These are phyloP conservation scores for Backusella mclennaniae DNA, from an alignment of 192 early-diverging fungal species.

Conservation along the genomic window DNA sequence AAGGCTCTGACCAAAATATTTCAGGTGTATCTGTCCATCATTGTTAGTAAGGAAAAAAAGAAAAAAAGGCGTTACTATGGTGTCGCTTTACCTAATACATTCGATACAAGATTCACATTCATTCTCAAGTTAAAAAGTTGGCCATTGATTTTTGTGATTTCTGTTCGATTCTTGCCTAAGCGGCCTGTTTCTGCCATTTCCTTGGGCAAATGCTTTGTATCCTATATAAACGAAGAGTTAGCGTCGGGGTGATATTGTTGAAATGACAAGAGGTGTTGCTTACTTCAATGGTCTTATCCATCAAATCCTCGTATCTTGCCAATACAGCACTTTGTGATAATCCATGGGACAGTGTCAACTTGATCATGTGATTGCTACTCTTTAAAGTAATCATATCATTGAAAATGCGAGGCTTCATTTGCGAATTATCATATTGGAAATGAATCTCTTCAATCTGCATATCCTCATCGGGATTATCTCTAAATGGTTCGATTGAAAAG, in stretches of 20 bases:
- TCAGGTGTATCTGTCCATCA: slow-evolving; percentile 61
- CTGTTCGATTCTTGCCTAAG: slow-evolving; percentile 44
- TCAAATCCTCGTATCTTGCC: slow-evolving; percentile 57
- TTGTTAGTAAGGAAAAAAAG: background rate
- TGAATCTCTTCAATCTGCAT: slow-evolving; percentile 76
- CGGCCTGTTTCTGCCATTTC: slow-evolving; percentile 56
- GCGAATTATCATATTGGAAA: slow-evolving; percentile 74
- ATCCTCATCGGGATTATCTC: slow-evolving; percentile 44
- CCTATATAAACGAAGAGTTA: slow-evolving; percentile 6
- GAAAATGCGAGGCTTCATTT: slow-evolving; percentile 69
- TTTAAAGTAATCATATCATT: slow-evolving; percentile 87
- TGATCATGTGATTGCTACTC: slow-evolving; percentile 58
- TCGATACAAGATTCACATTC: slow-evolving; percentile 81
- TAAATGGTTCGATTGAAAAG: slow-evolving; percentile 39
- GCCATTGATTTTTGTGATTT: slow-evolving; percentile 56
- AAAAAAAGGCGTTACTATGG: too few species aligned
- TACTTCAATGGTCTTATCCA: slow-evolving; percentile 60
- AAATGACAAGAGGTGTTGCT: background rate
- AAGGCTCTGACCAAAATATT: slow-evolving; percentile 82
- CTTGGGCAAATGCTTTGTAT: slow-evolving; percentile 59
- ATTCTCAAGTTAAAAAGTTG: slow-evolving; percentile 74
- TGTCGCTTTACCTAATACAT: slow-evolving; percentile 62
- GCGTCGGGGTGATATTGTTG: background rate
- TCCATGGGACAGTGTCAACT: slow-evolving; percentile 57
- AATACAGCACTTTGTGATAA: slow-evolving; percentile 58